Percentiles rank a stretch among this genome's conserved stretches.
Conservation (phyloP, 2,329 filamentous ascomycete species). For the Thelonectria rubi region DNA sequence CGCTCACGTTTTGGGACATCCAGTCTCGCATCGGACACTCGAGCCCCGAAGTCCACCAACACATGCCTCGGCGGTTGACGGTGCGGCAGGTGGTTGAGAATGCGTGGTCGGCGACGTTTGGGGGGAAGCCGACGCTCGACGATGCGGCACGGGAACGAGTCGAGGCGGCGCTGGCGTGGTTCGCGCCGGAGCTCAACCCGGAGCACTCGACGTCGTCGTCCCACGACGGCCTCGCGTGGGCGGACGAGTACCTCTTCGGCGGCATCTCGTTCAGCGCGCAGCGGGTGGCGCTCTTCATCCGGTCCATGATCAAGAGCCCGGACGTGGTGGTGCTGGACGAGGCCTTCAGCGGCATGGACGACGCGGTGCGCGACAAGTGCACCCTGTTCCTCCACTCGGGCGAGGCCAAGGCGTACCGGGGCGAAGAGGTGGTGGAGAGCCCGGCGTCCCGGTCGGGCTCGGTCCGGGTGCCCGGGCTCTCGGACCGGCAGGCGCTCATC, state of each 20-base stretch:
- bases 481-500: slow-evolving; percentile 80
- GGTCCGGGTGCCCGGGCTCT: slow-evolving; percentile 69
- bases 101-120: slow-evolving; percentile 90
- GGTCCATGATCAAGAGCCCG: slow-evolving; percentile 80
- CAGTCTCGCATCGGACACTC: slow-evolving; percentile 91
- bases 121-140: slow-evolving; percentile 72
- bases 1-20: slow-evolving; percentile 91
- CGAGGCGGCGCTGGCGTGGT: slow-evolving; percentile 77
- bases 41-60: slow-evolving; percentile 91
- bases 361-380: slow-evolving; percentile 84
- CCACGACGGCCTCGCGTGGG: slow-evolving; percentile 64
- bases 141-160: slow-evolving; percentile 66
- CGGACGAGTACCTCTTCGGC: slow-evolving; percentile 73
- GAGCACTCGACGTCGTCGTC: slow-evolving; percentile 39
- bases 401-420: slow-evolving; percentile 56
- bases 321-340: slow-evolving; percentile 89
- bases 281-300: slow-evolving; percentile 83
- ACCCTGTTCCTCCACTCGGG: slow-evolving; percentile 79
- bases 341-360: slow-evolving; percentile 87
- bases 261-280: slow-evolving; percentile 83
- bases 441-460: slow-evolving; percentile 53
- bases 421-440: slow-evolving; percentile 56
- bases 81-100: slow-evolving; percentile 81
- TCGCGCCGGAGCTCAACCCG: slow-evolving; percentile 79
- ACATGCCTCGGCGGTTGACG: slow-evolving; percentile 83